Base-by-base conservation (phyloP, 1,139 yeast genomes). In the Pichia sp. region DNA sequence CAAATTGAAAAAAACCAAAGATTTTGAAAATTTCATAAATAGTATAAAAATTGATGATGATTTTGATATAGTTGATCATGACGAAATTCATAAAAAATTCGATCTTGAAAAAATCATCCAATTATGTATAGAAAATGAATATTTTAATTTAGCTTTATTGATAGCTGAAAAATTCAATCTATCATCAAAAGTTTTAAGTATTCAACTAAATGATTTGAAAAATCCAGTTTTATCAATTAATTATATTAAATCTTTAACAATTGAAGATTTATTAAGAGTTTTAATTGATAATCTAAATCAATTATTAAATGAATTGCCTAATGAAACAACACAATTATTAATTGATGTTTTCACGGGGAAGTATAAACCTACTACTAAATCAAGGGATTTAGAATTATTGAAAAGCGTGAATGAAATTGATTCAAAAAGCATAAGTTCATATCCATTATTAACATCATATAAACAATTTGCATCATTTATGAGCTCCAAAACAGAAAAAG, bases 301-400 rank as follows among this genome's bases (percentile, higher is more conserved):
- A 0, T 70, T 93, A 39, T 71, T 93, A 47, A 87, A 86, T 49
- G 67, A 74, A 49, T 70, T 81, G 45, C 98, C 99, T 0, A 79
- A 86, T 54, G 91, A 86, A 56, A 86, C 96, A 0, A 90, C 96
- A 0, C 84, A 84, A 43, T 69, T 93, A 44, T 73, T 91, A 52
- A 91, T 93, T 53, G 86, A 87, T 44, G 86, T 91, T 1, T 93
- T 93, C 65, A 91, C 98, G 0, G 98, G 98, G 0, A 81, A 79
- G 53, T 93, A 84, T 63, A 70, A 70, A 22, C 87, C 93, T 11
- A 36, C 13, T 27, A 45, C 41, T 31, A 45, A 42, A 42, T 47
- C 44, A 45, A 45, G 49, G 48, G 48, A 44, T 50, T 0, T 45
- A 46, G 50, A 43, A 28, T n/a, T 29, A 22, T 29, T 28, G 13